These are phyloP conservation scores for Globisporangium alternatum DNA, from an alignment of 352 stramenopile species.

Conservation along the genomic window DNA sequence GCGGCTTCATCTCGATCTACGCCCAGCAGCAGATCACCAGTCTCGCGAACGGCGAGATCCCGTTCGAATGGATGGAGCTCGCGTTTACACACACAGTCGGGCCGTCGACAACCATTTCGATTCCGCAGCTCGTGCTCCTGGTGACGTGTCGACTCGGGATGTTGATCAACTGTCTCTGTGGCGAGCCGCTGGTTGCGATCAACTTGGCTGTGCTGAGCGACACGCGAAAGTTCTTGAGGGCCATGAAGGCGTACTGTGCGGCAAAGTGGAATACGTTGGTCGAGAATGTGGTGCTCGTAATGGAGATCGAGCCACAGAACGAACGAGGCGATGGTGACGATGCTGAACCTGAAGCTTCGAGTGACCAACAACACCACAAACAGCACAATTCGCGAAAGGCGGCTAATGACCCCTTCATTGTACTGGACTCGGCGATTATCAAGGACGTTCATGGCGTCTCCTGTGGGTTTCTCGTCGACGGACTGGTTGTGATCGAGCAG, in stretches of 20 bases:
- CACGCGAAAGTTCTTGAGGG: slow-evolving; percentile 9
- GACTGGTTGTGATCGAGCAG: slow-evolving; percentile 19
- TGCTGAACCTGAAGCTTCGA: neutral
- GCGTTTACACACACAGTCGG: slow-evolving; percentile 13
- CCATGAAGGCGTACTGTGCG: slow-evolving; percentile 12
- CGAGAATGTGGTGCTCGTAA: slow-evolving; percentile 12
- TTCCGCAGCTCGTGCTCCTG: slow-evolving; percentile 14
- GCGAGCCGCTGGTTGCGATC: neutral
- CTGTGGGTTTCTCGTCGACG: slow-evolving; percentile 16
- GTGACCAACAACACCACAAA: neutral
- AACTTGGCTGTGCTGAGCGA: slow-evolving; percentile 19
- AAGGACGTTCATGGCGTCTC: neutral
- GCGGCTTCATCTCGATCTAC: neutral
- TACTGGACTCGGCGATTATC: neutral
- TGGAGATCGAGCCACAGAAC: slow-evolving; percentile 2
- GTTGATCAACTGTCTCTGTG: slow-evolving; percentile 7
- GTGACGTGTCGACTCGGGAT: slow-evolving; percentile 12
- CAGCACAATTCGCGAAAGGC: neutral
- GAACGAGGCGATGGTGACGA: neutral
- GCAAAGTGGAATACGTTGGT: neutral
- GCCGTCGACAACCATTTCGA: slow-evolving; percentile 11
- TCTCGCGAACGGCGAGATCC: slow-evolving; percentile 12
- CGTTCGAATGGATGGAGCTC: slow-evolving; percentile 18
- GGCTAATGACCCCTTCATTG: neutral
- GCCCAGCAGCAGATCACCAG: slow-evolving; percentile 17